Evolutionary conservation across 2,329 filamentous ascomycete genomes (phyloP).

Genomic region (Colletotrichum ledebouriae): DNA sequence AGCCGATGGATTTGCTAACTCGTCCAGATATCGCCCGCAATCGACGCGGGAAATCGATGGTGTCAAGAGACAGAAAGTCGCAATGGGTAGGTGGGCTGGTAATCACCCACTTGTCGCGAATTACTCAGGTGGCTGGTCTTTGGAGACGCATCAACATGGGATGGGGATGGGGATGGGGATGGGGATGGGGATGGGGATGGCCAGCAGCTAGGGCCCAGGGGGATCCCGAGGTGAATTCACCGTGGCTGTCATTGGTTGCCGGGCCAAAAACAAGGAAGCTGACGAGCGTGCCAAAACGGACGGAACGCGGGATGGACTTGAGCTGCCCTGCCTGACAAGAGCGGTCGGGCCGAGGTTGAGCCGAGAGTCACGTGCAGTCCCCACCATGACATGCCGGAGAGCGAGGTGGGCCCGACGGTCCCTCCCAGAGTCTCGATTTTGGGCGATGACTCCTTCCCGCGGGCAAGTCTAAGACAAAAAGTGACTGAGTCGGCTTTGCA

Average conservation of each 20-base stretch:
- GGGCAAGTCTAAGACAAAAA: conserved; percentile 16
- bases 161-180: neutral
- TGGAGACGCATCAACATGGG: conserved; percentile 37
- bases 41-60: conserved; percentile 1
- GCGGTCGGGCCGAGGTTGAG: conserved; percentile 18
- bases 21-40: neutral
- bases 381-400: conserved; percentile 27
- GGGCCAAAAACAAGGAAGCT: conserved; percentile 29
- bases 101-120: conserved; percentile 39
- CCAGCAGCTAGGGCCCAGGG: conserved; percentile 31
- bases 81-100: conserved; percentile 27
- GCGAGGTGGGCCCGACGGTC: conserved; percentile 20
- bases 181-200: conserved; percentile 26
- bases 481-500: conserved; percentile 18
- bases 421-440: conserved; percentile 23
- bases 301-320: no score
- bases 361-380: conserved; percentile 26
- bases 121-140: conserved; percentile 42
- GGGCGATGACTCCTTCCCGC: conserved; percentile 38
- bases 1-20: neutral
- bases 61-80: conserved; percentile 17
- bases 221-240: conserved; percentile 43
- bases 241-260: conserved; percentile 44
- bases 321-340: no score
- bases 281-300: no score